Evolutionary conservation across 2,329 filamentous ascomycete genomes (phyloP).

Genomic region (Alternaria arborescens): DNA sequence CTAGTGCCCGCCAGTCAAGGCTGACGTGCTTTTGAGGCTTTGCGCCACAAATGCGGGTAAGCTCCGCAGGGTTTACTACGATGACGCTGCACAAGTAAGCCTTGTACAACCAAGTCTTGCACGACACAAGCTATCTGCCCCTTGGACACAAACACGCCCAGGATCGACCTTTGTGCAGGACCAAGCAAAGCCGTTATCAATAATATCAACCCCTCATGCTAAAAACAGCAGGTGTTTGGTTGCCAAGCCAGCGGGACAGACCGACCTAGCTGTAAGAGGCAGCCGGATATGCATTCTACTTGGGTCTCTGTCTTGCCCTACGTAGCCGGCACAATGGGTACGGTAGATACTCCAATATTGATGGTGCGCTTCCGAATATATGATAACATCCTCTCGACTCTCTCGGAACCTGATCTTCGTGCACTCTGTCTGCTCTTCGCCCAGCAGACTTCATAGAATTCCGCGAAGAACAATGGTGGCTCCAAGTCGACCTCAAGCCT

Average conservation of each 20-base stretch:
- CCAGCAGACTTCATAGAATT: background rate
- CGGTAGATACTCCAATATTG: background rate
- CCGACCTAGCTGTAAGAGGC: constrained; percentile 1
- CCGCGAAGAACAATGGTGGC: background rate
- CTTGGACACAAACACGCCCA: background rate
- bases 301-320: background rate
- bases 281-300: background rate
- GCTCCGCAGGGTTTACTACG: background rate
- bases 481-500: background rate
- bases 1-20: background rate
- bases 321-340: background rate
- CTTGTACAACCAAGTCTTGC: background rate
- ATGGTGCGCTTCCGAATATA: background rate
- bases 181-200: background rate
- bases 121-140: background rate
- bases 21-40: no score
- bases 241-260: background rate
- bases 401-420: background rate
- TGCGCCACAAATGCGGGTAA: background rate
- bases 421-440: background rate
- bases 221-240: background rate
- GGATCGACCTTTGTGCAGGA: constrained; percentile 1
- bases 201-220: background rate
- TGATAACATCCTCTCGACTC: background rate
- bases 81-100: background rate